Evolutionary conservation across 164 flowering plant genomes (phyloP).

Genomic region (Vitis riparia): DNA sequence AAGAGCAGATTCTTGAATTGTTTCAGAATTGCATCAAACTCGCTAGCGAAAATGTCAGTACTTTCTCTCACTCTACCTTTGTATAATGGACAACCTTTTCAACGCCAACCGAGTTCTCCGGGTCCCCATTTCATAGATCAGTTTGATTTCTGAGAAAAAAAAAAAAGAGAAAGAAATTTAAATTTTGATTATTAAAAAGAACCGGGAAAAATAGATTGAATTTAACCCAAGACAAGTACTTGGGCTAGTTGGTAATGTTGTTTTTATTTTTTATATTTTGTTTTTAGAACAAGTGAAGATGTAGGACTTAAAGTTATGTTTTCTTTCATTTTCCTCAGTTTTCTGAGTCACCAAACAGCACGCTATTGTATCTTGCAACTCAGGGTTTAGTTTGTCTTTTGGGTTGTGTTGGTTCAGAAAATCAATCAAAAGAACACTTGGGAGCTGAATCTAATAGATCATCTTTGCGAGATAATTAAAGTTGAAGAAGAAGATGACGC

Average conservation of each 20-base stretch:
- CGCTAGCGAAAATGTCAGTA: conserved; percentile 87
- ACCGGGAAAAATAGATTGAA: too few species aligned
- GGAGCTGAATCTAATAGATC: conserved; percentile 91
- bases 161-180: too few species aligned
- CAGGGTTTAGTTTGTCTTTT: not conserved
- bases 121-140: too few species aligned
- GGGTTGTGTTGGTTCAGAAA: conserved; percentile 48
- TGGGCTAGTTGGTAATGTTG: not conserved
- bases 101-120: too few species aligned
- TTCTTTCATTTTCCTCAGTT: too few species aligned
- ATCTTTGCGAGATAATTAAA: conserved; percentile 74
- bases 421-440: conserved; percentile 96
- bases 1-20: conserved; percentile 72
- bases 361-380: too few species aligned
- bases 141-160: too few species aligned
- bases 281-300: conserved; percentile 1
- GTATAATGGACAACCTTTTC: not conserved
- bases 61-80: conserved; percentile 1
- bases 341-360: too few species aligned
- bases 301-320: too few species aligned
- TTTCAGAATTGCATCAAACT: conserved; percentile 92
- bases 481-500: conserved; percentile 72
- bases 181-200: not conserved
- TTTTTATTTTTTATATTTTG: not conserved
- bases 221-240: too few species aligned